Conservation (phyloP, 73 alveolate species). For the Tetrahymena borealis region DNA sequence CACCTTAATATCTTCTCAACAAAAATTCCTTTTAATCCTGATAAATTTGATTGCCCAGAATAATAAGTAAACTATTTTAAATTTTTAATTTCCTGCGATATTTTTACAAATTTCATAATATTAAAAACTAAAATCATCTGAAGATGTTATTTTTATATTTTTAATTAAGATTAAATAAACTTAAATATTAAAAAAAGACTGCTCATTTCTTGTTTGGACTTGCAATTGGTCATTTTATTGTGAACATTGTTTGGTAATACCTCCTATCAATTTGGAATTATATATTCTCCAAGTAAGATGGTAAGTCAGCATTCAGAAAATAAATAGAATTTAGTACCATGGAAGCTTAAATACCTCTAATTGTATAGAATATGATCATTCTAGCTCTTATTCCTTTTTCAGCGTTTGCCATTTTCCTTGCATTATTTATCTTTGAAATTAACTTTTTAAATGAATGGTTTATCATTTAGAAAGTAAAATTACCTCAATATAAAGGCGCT, state of each 20-base stretch:
- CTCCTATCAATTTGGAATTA: neutral
- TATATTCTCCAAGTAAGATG: neutral
- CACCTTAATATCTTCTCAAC: neutral
- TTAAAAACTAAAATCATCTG: too few species aligned
- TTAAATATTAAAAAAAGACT: neutral
- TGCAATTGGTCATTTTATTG: neutral
- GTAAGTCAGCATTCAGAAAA: neutral
- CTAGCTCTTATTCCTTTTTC: neutral
- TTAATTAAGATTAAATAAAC: neutral
- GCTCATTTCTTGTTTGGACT: neutral
- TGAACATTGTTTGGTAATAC: neutral
- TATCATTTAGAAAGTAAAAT: neutral
- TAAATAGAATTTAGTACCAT: neutral
- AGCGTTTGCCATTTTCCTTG: neutral
- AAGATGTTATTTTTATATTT: neutral
- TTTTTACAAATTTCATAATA: too few species aligned
- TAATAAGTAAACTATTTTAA: neutral
- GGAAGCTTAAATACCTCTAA: neutral
- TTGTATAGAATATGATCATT: neutral
- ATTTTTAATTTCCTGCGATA: too few species aligned
- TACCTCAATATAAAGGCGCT: neutral
- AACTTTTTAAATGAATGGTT: neutral
- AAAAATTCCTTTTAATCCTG: neutral
- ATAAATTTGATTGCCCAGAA: neutral
- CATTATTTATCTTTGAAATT: neutral